These are phyloP conservation scores for Obelidium mucronatum DNA, from an alignment of 192 early-diverging fungal genomes.

Conservation along the genomic window DNA sequence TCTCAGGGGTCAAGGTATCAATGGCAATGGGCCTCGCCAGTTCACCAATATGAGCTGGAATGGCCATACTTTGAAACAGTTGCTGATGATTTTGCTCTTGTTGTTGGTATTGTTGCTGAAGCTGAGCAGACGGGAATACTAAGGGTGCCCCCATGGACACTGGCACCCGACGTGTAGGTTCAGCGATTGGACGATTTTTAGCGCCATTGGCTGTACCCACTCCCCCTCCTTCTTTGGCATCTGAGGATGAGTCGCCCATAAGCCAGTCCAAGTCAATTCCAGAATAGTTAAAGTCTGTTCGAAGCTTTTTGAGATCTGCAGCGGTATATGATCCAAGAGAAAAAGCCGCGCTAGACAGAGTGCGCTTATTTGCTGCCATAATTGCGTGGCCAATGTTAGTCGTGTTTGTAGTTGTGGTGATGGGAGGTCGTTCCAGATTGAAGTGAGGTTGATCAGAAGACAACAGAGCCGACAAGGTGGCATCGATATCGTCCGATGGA, in stretches of 20 bases:
- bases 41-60: slow-evolving; percentile 7
- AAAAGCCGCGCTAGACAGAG: slow-evolving; percentile 48
- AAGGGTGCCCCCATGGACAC: neutral
- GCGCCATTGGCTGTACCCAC: neutral
- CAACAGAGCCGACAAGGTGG: slow-evolving; percentile 4
- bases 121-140: neutral
- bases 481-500: slow-evolving; percentile 19
- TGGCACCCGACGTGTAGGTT: neutral
- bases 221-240: neutral
- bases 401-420: neutral
- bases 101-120: neutral
- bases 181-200: neutral
- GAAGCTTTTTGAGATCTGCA: slow-evolving; percentile 48
- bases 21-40: slow-evolving; percentile 27
- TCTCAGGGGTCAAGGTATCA: slow-evolving; percentile 28
- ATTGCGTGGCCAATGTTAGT: neutral
- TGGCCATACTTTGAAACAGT: slow-evolving; percentile 3
- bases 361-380: slow-evolving; percentile 34
- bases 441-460: neutral
- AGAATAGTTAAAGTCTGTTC: slow-evolving; percentile 42
- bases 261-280: slow-evolving; percentile 34
- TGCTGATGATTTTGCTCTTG: neutral
- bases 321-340: slow-evolving; percentile 50
- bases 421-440: neutral
- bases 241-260: neutral